These are phyloP conservation scores for Evernia prunastri DNA, from an alignment of 495 filamentous ascomycete genomes.

Conservation along the genomic window DNA sequence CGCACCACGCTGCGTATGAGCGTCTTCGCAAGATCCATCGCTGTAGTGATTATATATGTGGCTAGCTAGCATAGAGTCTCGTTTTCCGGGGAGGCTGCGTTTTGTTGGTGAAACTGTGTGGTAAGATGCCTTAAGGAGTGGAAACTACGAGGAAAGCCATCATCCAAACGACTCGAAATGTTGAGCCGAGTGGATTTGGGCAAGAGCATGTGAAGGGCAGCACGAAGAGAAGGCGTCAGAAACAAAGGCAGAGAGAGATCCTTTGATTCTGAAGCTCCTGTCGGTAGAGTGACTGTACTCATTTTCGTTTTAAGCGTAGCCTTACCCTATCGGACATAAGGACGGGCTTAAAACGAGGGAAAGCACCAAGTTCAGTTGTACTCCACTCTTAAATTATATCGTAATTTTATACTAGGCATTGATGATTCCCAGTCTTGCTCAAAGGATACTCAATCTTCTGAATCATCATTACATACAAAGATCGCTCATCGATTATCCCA, in stretches of 20 bases:
- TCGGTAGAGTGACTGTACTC: too few species aligned
- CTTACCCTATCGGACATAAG: not conserved
- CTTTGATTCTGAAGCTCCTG: too few species aligned
- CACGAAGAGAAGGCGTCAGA: not conserved
- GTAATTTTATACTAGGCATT: not conserved
- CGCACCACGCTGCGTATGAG: slow-evolving; percentile 84
- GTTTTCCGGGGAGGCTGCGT: not conserved
- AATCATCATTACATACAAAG: not conserved
- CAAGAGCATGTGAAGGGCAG: not conserved
- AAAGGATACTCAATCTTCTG: not conserved
- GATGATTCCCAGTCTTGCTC: not conserved
- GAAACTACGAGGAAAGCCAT: slow-evolving; percentile 4
- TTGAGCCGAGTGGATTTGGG: slow-evolving; percentile 5
- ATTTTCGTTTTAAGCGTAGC: too few species aligned
- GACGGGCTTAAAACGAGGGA: not conserved
- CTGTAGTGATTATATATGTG: not conserved
- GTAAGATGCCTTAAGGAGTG: not conserved
- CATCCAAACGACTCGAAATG: not conserved
- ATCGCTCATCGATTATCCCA: not conserved
- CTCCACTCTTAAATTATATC: not conserved
- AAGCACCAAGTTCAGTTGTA: too few species aligned
- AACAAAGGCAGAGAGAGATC: not conserved
- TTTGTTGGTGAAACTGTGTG: not conserved
- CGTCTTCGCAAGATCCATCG: slow-evolving; percentile 79
- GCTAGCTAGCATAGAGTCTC: not conserved